Evolutionary conservation across 164 flowering plant genomes (phyloP).

Genomic region (Protea cynaroides): DNA sequence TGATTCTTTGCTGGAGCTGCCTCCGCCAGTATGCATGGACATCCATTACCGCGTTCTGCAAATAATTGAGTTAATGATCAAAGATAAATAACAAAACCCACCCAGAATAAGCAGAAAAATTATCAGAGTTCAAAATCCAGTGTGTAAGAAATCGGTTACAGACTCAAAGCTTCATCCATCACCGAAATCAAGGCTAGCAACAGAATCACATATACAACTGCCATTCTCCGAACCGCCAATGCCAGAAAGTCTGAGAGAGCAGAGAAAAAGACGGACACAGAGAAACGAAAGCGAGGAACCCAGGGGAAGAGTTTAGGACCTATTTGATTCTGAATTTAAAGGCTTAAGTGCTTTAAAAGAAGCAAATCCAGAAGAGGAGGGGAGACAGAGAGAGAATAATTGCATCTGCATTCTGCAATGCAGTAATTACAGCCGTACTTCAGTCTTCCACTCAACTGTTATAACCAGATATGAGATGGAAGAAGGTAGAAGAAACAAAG

Average conservation of each 20-base stretch:
- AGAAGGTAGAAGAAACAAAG: too few relatives aligned
- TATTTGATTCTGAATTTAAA: too few relatives aligned
- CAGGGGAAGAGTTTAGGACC: too few relatives aligned
- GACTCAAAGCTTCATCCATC: slow-evolving; percentile 15
- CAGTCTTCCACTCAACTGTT: not conserved
- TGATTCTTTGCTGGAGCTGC: slow-evolving; percentile 1
- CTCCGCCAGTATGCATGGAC: slow-evolving; percentile 11
- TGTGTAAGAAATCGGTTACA: not conserved
- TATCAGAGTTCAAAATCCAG: too few relatives aligned
- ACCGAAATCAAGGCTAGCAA: slow-evolving; percentile 12
- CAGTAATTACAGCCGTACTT: not conserved
- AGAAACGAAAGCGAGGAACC: too few relatives aligned
- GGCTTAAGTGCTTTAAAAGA: too few relatives aligned
- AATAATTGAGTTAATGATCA: not conserved
- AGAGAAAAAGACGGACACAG: too few relatives aligned
- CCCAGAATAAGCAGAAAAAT: too few relatives aligned
- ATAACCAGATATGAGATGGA: too few relatives aligned
- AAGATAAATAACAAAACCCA: too few relatives aligned
- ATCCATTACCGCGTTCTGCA: slow-evolving; percentile 15
- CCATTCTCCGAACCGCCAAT: slow-evolving; percentile 5
- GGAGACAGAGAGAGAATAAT: slow-evolving; percentile 8
- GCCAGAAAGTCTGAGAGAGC: too few relatives aligned
- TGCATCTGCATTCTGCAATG: slow-evolving; percentile 8
- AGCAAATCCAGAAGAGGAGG: too few relatives aligned
- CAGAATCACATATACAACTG: slow-evolving; percentile 1